Evolutionary conservation across 192 early-diverging fungal species (phyloP).

Genomic region (Neocallimastix lanati): DNA sequence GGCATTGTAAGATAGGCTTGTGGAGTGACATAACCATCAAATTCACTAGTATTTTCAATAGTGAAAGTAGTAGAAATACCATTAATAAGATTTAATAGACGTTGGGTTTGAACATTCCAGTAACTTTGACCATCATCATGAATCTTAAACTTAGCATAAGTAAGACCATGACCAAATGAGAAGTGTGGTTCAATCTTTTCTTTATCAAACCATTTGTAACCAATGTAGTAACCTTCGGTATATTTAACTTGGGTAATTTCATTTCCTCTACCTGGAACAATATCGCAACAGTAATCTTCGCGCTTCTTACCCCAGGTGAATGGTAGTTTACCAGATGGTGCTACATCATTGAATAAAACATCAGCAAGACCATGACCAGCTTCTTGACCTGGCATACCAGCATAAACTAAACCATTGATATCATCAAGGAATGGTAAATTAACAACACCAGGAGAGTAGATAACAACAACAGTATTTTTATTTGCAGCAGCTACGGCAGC

Average conservation of each 20-base stretch:
- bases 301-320: neutral
- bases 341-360: neutral
- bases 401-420: neutral
- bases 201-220: constrained; percentile 1
- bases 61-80: neutral
- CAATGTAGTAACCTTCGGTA: constrained; percentile 1
- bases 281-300: neutral
- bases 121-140: neutral
- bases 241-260: neutral
- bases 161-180: neutral
- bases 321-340: constrained; percentile 4
- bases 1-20: constrained; percentile 9
- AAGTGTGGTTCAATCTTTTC: neutral
- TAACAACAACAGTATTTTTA: neutral
- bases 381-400: constrained; percentile 2
- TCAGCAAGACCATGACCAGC: constrained; percentile 1
- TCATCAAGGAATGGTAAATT: neutral
- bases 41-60: neutral
- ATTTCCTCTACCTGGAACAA: neutral
- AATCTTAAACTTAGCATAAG: neutral
- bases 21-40: neutral
- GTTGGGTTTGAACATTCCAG: neutral
- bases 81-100: neutral
- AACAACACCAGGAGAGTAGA: neutral
- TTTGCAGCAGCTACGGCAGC: neutral